Evolutionary conservation across 306 rosid species (phyloP).

Genomic region (Vicia villosa): DNA sequence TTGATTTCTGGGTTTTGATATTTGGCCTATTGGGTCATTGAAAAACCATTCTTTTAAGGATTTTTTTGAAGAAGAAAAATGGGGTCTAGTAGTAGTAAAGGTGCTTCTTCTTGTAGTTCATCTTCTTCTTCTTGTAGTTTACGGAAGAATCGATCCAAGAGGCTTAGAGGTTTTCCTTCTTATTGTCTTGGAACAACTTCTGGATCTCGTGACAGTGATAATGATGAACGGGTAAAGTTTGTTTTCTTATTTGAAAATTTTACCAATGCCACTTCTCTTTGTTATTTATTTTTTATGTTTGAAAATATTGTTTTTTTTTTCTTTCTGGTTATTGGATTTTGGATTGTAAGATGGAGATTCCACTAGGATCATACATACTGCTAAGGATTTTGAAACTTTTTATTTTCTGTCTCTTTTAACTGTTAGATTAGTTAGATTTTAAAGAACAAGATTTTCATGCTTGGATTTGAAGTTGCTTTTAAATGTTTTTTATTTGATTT

Average conservation of each 20-base stretch:
- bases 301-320: neutral
- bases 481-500: constrained; percentile 9
- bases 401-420: neutral
- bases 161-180: constrained; percentile 60
- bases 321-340: constrained; percentile 7
- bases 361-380: constrained; percentile 24
- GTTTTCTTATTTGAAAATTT: constrained; percentile 9
- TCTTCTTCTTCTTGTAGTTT: constrained; percentile 49
- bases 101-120: constrained; percentile 41
- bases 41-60: constrained; percentile 8
- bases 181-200: constrained; percentile 76
- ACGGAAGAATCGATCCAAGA: constrained; percentile 56
- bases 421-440: constrained; percentile 21
- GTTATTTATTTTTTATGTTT: neutral
- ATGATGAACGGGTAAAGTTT: constrained; percentile 66
- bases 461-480: constrained; percentile 7
- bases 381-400: constrained; percentile 4
- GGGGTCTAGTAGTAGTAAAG: constrained; percentile 92
- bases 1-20: constrained; percentile 42
- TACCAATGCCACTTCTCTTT: neutral
- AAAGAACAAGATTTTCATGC: neutral
- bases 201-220: constrained; percentile 73
- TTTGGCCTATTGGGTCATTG: constrained; percentile 23
- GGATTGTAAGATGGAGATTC: constrained; percentile 19
- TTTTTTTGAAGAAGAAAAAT: constrained; percentile 31